Percentiles rank a stretch among this genome's conserved stretches.
phyloP scores from a whole-genome alignment of 805 yeast species.

The Zygoascus tannicola region DNA sequence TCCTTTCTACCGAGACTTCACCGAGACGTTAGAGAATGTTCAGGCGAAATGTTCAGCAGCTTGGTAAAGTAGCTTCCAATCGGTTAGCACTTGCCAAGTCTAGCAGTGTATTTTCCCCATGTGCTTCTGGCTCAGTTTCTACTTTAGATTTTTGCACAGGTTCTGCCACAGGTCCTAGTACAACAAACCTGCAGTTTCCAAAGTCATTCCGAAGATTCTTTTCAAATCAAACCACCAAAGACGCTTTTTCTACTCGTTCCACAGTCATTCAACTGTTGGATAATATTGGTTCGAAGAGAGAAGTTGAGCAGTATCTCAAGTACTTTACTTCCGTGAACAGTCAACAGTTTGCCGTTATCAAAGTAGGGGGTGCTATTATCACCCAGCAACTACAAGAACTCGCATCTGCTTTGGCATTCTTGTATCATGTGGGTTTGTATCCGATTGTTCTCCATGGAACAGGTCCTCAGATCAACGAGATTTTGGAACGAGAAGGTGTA shows the following conservation, averaged over 20 bases:
- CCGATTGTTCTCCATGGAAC: slow-evolving; percentile 98
- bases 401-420: slow-evolving; percentile 90
- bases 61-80: too few species aligned
- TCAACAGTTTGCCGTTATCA: slow-evolving; percentile 96
- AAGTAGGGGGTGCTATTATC: slow-evolving; percentile 98
- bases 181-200: too few species aligned
- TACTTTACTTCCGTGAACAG: slow-evolving; percentile 81
- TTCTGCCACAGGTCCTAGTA: too few species aligned
- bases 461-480: slow-evolving; percentile 96
- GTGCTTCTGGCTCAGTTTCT: too few species aligned
- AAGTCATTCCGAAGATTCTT: neutral
- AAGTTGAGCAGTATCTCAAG: slow-evolving; percentile 94
- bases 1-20: neutral
- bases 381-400: slow-evolving; percentile 88
- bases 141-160: too few species aligned
- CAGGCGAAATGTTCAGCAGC: neutral
- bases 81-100: too few species aligned
- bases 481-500: slow-evolving; percentile 85
- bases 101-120: too few species aligned
- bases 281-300: slow-evolving; percentile 94
- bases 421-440: slow-evolving; percentile 93
- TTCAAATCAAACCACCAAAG: neutral
- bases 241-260: slow-evolving; percentile 54
- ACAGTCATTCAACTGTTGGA: slow-evolving; percentile 92
- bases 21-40: neutral